These are phyloP conservation scores for Phaeomoniella chlamydospora DNA, from an alignment of 2,329 filamentous ascomycete species.

Conservation along the genomic window DNA sequence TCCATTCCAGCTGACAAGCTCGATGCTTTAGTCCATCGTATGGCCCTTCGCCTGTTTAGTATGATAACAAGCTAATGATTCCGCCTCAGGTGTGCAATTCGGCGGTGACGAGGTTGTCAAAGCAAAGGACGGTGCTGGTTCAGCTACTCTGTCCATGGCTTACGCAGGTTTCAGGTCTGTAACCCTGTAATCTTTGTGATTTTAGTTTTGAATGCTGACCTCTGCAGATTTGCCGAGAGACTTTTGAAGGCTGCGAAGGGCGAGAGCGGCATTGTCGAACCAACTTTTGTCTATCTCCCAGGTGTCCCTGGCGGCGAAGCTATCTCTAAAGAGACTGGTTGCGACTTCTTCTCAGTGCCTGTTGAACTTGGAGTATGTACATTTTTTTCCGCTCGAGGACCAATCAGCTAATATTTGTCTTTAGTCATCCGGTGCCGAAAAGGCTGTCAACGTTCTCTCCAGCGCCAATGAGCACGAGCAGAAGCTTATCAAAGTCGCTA, in stretches of 20 bases:
- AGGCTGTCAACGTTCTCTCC: conserved; percentile 66
- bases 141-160: conserved; percentile 86
- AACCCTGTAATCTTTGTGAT: conserved; percentile 14
- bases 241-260: conserved; percentile 78
- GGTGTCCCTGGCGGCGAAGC: conserved; percentile 78
- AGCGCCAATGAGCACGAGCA: conserved; percentile 77
- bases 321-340: conserved; percentile 67
- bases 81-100: conserved; percentile 60
- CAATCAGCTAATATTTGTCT: conserved; percentile 15
- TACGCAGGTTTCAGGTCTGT: conserved; percentile 77
- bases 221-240: conserved; percentile 73
- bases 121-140: conserved; percentile 84
- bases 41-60: conserved; percentile 13
- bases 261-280: conserved; percentile 85
- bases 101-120: conserved; percentile 95
- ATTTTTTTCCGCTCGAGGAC: conserved; percentile 3
- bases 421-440: conserved; percentile 71
- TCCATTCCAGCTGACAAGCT: conserved; percentile 81
- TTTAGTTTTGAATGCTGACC: neutral
- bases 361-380: conserved; percentile 81
- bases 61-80: conserved; percentile 1
- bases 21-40: conserved; percentile 74
- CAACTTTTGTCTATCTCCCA: conserved; percentile 88
- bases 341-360: conserved; percentile 92
- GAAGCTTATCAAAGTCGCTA: conserved; percentile 62